A percentile compares a stretch with the other conserved stretches of the same genome.
Evolutionary conservation across 1,139 yeast genomes (phyloP).

Genomic region (Hyphopichia fennica): DNA sequence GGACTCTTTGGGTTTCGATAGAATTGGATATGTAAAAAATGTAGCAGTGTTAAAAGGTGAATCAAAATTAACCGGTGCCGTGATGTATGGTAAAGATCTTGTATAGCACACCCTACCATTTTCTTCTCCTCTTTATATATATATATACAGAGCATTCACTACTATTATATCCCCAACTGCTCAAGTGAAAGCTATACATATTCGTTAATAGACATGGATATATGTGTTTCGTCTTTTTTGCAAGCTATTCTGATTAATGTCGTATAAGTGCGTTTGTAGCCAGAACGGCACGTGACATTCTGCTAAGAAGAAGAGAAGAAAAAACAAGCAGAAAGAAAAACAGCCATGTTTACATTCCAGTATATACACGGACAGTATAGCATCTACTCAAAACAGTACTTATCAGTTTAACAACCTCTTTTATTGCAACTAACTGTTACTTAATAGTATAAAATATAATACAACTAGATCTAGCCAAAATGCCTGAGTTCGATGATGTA

Average conservation of each 20-base stretch:
- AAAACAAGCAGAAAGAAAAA: neutral
- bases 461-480: neutral
- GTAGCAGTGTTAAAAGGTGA: slow-evolving; percentile 67
- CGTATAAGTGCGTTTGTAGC: too few species aligned
- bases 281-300: neutral
- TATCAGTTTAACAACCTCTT: neutral
- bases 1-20: slow-evolving; percentile 73
- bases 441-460: neutral
- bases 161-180: too few species aligned
- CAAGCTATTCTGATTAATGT: too few species aligned
- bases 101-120: slow-evolving; percentile 3
- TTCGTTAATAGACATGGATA: too few species aligned
- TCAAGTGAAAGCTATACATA: too few species aligned
- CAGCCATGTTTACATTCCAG: slow-evolving; percentile 20
- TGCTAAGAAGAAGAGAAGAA: neutral
- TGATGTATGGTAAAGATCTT: slow-evolving; percentile 62
- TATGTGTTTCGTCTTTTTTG: too few species aligned
- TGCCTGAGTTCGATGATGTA: slow-evolving; percentile 42
- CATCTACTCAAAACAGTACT: slow-evolving; percentile 12
- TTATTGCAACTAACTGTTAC: slow-evolving; percentile 2
- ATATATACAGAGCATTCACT: too few species aligned
- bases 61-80: slow-evolving; percentile 64
- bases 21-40: slow-evolving; percentile 66
- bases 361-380: slow-evolving; percentile 23
- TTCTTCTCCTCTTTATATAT: too few species aligned